Conservation (phyloP, 176 grass and related monocot species). For the Aegilops bicornis region DNA sequence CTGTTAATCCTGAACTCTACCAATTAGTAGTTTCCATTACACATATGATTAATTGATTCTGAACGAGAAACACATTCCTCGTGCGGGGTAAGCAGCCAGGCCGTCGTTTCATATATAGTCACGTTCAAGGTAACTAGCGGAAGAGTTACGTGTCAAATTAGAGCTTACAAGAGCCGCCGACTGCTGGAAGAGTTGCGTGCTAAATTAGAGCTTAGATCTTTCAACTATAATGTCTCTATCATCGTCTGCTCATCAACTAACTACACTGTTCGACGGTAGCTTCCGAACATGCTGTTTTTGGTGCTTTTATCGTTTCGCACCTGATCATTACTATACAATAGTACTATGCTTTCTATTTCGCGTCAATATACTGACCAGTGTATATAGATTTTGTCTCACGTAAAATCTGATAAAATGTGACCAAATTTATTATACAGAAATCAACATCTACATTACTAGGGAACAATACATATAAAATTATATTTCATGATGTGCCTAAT, state of each 20-base stretch:
- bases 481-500: background rate
- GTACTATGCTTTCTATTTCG: too few relatives aligned
- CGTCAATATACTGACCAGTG: too few relatives aligned
- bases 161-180: too few relatives aligned
- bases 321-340: background rate
- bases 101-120: background rate
- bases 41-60: too few relatives aligned
- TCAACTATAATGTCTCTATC: background rate
- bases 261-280: background rate
- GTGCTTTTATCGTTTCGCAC: background rate
- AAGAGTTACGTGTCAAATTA: background rate
- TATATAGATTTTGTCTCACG: too few relatives aligned
- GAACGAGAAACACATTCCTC: background rate
- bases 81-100: background rate
- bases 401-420: too few relatives aligned
- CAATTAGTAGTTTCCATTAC: background rate
- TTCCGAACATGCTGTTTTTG: background rate
- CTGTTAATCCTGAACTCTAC: background rate
- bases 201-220: background rate
- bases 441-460: too few relatives aligned
- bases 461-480: too few relatives aligned
- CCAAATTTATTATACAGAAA: background rate
- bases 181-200: background rate
- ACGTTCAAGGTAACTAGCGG: too few relatives aligned
- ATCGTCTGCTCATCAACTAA: background rate